Conservation (phyloP, 2,329 filamentous ascomycete genomes). For the Pseudocercospora fijiensis region DNA sequence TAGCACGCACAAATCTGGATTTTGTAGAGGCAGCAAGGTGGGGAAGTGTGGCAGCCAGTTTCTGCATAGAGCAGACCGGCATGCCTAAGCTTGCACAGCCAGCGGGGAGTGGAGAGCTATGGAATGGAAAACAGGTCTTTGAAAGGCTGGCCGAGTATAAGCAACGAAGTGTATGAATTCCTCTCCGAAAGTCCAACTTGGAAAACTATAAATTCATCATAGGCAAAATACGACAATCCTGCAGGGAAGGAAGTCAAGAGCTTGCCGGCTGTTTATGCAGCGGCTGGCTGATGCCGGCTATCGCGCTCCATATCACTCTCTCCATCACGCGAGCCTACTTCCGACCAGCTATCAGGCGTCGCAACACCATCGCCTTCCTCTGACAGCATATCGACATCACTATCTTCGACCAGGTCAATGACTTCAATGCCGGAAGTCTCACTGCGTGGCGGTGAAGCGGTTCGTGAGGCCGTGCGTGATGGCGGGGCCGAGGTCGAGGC, state of each 20-base stretch:
- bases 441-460: constrained; percentile 23
- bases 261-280: constrained; percentile 7
- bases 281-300: neutral
- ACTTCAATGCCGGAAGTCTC: constrained; percentile 33
- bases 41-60: constrained; percentile 81
- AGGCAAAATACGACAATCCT: constrained; percentile 6
- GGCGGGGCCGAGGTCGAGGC: constrained; percentile 28
- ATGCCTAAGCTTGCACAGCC: constrained; percentile 59
- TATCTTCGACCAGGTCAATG: constrained; percentile 36
- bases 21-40: constrained; percentile 72
- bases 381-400: constrained; percentile 38
- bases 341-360: constrained; percentile 41
- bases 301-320: constrained; percentile 36
- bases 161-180: constrained; percentile 2
- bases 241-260: constrained; percentile 4
- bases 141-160: constrained; percentile 44
- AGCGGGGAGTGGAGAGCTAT: constrained; percentile 41
- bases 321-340: constrained; percentile 39
- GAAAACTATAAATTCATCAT: constrained; percentile 6
- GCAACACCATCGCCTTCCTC: constrained; percentile 38
- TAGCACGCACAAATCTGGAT: constrained; percentile 54
- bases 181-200: neutral
- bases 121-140: constrained; percentile 49
- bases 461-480: constrained; percentile 20
- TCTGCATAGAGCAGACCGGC: constrained; percentile 92